A percentile compares a stretch with the other conserved stretches of the same genome.
Conservation (phyloP, 2,329 filamentous ascomycete genomes). For the Atkinsonella texensis region DNA sequence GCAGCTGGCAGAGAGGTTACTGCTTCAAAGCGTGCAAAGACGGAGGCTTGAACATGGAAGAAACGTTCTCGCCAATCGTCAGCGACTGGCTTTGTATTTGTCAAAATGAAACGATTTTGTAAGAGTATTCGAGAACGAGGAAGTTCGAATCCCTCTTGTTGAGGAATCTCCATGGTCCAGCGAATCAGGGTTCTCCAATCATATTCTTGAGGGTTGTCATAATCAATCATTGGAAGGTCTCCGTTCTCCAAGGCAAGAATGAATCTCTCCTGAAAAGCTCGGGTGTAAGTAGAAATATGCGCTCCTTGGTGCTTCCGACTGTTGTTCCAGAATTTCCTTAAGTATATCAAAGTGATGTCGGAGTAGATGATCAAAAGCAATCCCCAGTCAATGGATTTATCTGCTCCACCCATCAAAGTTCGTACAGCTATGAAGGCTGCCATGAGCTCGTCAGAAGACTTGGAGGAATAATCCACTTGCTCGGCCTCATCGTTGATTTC, state of each 20-base stretch:
- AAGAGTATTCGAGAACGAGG: slow-evolving; percentile 35
- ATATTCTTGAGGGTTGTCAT: slow-evolving; percentile 48
- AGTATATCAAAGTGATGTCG: slow-evolving; percentile 33
- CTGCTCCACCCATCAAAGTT: slow-evolving; percentile 47
- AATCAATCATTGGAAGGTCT: slow-evolving; percentile 50
- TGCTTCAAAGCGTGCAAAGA: slow-evolving; percentile 45
- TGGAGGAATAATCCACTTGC: slow-evolving; percentile 4
- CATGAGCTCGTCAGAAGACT: slow-evolving; percentile 27
- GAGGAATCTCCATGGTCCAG: slow-evolving; percentile 49
- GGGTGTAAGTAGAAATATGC: slow-evolving; percentile 40
- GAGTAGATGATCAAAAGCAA: slow-evolving; percentile 45
- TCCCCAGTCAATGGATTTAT: slow-evolving; percentile 49
- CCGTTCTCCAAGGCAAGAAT: slow-evolving; percentile 52
- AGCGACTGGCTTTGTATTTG: slow-evolving; percentile 19
- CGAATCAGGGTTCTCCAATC: slow-evolving; percentile 56
- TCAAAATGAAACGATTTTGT: slow-evolving; percentile 28
- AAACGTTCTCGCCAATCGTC: slow-evolving; percentile 45
- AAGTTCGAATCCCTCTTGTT: slow-evolving; percentile 33
- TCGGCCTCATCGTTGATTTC: neutral
- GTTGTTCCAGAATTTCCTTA: slow-evolving; percentile 44
- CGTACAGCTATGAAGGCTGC: slow-evolving; percentile 46
- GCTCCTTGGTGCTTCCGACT: slow-evolving; percentile 38
- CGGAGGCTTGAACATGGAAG: slow-evolving; percentile 40
- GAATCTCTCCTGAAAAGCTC: slow-evolving; percentile 54
- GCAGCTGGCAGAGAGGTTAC: slow-evolving; percentile 36